phyloP scores from a whole-genome alignment of 352 stramenopile genomes.

The Pythium graminicola region DNA sequence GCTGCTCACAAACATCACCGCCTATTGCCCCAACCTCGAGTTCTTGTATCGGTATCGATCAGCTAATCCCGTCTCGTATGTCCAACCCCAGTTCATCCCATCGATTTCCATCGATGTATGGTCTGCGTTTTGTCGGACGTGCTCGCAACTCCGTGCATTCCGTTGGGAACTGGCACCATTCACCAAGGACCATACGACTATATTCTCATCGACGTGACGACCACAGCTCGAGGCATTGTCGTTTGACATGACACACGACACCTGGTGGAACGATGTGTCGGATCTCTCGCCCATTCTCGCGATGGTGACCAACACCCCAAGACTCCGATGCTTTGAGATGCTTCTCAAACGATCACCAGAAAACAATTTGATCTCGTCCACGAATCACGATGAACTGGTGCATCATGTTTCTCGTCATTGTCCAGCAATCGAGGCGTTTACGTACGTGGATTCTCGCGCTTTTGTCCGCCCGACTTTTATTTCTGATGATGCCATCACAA shows the following conservation, averaged over 20 bases:
- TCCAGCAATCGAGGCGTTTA: background rate
- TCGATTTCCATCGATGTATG: background rate
- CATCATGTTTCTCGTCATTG: background rate
- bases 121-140: background rate
- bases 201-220: background rate
- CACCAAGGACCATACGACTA: background rate
- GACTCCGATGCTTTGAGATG: background rate
- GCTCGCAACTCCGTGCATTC: background rate
- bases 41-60: background rate
- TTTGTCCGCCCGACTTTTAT: background rate
- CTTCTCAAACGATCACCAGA: background rate
- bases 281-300: background rate
- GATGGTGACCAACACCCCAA: background rate
- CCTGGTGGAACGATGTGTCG: background rate
- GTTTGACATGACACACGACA: background rate
- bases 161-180: background rate
- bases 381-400: background rate
- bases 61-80: background rate
- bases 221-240: background rate
- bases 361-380: background rate
- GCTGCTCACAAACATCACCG: background rate
- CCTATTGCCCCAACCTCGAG: slow-evolving; percentile 2
- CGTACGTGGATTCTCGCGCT: background rate
- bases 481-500: background rate
- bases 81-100: background rate